phyloP scores from a whole-genome alignment of 345 rosid genomes.

The Limnanthes douglasii region DNA sequence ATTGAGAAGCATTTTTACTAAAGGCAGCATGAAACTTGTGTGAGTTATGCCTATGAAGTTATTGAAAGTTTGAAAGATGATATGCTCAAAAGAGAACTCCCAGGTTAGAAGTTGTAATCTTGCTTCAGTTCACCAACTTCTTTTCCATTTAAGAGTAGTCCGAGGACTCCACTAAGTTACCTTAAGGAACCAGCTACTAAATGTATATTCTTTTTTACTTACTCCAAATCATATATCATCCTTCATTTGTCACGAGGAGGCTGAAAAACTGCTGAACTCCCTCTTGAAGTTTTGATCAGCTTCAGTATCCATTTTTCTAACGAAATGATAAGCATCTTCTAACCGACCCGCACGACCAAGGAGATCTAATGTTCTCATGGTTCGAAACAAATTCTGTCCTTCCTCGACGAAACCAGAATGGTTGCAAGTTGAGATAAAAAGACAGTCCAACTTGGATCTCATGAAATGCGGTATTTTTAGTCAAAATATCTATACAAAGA shows the following conservation, averaged over 20 bases:
- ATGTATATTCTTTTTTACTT: too few species aligned
- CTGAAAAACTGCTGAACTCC: slow-evolving; percentile 74
- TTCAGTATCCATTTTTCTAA: slow-evolving; percentile 33
- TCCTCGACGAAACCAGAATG: too few species aligned
- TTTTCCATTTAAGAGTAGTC: too few species aligned
- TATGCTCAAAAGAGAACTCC: slow-evolving; percentile 49
- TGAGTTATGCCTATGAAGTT: slow-evolving; percentile 82
- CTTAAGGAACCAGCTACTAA: too few species aligned
- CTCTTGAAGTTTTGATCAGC: slow-evolving; percentile 70
- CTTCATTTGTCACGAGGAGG: slow-evolving; percentile 63
- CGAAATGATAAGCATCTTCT: slow-evolving; percentile 42
- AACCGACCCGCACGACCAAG: slow-evolving; percentile 58
- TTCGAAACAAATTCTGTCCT: too few species aligned
- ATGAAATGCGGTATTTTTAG: too few species aligned
- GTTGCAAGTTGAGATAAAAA: too few species aligned
- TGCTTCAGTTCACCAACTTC: slow-evolving; percentile 8
- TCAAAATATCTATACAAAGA: too few species aligned
- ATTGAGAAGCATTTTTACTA: slow-evolving; percentile 89
- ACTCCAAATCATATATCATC: slow-evolving; percentile 34
- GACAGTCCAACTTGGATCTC: too few species aligned
- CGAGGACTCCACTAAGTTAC: too few species aligned
- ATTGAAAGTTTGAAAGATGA: slow-evolving; percentile 64
- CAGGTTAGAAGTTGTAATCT: slow-evolving; percentile 27
- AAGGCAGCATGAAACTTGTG: slow-evolving; percentile 95
- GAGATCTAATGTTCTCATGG: too few species aligned